Conservation (phyloP, 345 rosid genomes). For the Eutrema heterophyllum region DNA sequence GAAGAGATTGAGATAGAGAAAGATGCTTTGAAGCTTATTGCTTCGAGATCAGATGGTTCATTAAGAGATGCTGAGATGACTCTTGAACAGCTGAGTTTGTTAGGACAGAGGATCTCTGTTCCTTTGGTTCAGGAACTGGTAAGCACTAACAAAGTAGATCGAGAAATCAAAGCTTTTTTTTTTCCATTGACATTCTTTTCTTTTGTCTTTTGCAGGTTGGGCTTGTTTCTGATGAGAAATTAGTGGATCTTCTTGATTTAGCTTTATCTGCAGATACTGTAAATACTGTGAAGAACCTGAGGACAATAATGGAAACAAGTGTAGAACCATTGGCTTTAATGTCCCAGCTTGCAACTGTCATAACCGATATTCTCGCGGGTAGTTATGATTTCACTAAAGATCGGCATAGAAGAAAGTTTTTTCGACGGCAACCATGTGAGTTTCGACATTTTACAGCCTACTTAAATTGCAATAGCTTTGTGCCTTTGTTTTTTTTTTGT, state of each 20-base stretch:
- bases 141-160: neutral
- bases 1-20: slow-evolving; percentile 77
- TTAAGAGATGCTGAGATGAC: slow-evolving; percentile 98
- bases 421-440: slow-evolving; percentile 79
- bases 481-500: neutral
- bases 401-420: slow-evolving; percentile 70
- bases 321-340: slow-evolving; percentile 95
- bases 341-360: slow-evolving; percentile 99
- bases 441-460: neutral
- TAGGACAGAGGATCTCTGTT: slow-evolving; percentile 84
- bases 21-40: slow-evolving; percentile 91
- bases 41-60: slow-evolving; percentile 95
- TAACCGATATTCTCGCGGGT: slow-evolving; percentile 95
- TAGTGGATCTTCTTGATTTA: slow-evolving; percentile 98
- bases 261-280: slow-evolving; percentile 99
- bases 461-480: neutral
- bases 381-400: slow-evolving; percentile 83
- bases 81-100: slow-evolving; percentile 86
- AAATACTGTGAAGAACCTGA: slow-evolving; percentile 89
- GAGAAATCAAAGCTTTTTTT: neutral
- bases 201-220: slow-evolving; percentile 61
- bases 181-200: neutral
- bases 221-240: slow-evolving; percentile 88
- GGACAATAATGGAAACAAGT: slow-evolving; percentile 91
- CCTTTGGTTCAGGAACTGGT: slow-evolving; percentile 95